These are phyloP conservation scores for Fragaria iinumae DNA, from an alignment of 306 rosid genomes.

Conservation along the genomic window DNA sequence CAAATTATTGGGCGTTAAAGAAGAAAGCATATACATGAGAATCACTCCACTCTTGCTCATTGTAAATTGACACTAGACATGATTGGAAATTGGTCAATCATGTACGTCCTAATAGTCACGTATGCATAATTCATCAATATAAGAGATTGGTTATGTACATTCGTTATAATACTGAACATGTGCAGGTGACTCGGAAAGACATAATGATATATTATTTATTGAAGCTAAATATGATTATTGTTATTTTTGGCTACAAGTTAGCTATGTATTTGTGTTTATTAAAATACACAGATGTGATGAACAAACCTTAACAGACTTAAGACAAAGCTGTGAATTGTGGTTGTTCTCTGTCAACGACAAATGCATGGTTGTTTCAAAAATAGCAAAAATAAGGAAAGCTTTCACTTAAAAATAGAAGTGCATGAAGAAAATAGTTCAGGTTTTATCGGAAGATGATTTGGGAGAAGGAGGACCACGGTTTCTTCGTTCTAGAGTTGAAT, in stretches of 20 bases:
- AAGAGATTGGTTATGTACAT: too few relatives aligned
- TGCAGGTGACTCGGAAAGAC: too few relatives aligned
- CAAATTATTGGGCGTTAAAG: too few relatives aligned
- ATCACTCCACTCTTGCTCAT: too few relatives aligned
- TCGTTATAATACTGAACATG: too few relatives aligned
- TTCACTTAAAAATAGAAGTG: conserved; percentile 19
- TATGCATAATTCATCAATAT: too few relatives aligned
- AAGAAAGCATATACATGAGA: too few relatives aligned
- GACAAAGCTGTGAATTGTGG: neutral
- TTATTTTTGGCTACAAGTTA: neutral
- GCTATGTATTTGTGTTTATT: neutral
- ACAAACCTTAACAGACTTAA: neutral
- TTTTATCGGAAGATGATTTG: conserved; percentile 22
- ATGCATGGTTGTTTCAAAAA: conserved; percentile 5
- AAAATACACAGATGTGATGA: neutral
- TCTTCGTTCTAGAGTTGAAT: conserved; percentile 8
- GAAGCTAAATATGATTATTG: neutral
- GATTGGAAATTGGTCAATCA: too few relatives aligned
- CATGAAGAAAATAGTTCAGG: conserved; percentile 6
- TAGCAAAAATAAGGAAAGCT: neutral
- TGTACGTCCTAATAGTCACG: too few relatives aligned
- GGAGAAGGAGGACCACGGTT: conserved; percentile 19
- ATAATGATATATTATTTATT: too few relatives aligned
- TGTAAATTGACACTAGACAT: too few relatives aligned
- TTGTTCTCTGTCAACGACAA: conserved; percentile 3